Evolutionary conservation across 2,329 filamentous ascomycete species (phyloP), one percentile per base, ranked within the genome.

Genomic region (Paraconiothyrium sp.): DNA sequence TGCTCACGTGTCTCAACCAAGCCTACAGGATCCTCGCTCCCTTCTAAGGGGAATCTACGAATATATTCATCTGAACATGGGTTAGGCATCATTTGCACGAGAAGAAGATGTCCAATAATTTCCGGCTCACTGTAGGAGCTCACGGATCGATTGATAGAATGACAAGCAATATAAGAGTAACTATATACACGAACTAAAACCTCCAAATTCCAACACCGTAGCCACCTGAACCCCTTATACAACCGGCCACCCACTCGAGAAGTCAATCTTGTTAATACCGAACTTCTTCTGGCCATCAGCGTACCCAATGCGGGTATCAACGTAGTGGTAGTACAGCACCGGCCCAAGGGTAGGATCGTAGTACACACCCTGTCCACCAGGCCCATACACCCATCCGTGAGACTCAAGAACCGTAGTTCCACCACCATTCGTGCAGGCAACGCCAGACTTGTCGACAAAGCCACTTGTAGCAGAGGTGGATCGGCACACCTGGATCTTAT

Each of bases 401-500:
- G 83, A 86, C 64, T 84, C 82, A 0, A 91, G 80, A 0, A 92
- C 84, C 4, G 86, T 78, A 0, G 86, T 89, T 1, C 89, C 89
- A 9, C 89, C 89, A 47, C 84, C 84, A 8, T 79, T 69, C 0
- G 79, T 83, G 72, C 88, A 90, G 35, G 80, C 77, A 16, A 71
- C 78, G 1, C 88, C 88, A 54, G 71, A 72, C 58, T 83, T 77
- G 68, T 91, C 89, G 30, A 84, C 76, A 68, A 88, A 92, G 1
- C 79, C 79, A 0, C 86, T 82, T 0, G 80, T 85, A 4, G 84
- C 81, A 7, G 77, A 81, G 1, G 75, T 80, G 4, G 84, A 86
- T n/a, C 88, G 79, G 78, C 89, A 91, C 30, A 89, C 87, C 69
- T 84, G 85, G 72, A 91, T 88, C 72, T 85, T 86, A 75, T 91